These are phyloP conservation scores for Panicum virgatum DNA, from an alignment of 202 grass and related monocot genomes.

Conservation along the genomic window DNA sequence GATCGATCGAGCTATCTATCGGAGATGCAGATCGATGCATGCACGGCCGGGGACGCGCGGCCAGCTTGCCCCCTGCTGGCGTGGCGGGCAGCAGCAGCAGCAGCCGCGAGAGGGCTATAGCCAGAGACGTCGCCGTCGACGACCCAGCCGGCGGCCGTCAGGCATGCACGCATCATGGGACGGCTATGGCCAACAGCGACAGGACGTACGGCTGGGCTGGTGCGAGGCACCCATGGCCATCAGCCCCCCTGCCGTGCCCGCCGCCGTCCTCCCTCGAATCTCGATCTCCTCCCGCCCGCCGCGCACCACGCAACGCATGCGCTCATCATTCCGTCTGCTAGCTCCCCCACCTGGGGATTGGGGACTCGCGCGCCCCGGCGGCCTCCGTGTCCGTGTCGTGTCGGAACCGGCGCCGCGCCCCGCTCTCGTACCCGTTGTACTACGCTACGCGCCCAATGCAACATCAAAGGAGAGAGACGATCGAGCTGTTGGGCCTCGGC, in stretches of 20 bases:
- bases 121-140: neutral
- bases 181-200: slow-evolving; percentile 31
- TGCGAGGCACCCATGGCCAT: no score
- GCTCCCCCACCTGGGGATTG: slow-evolving; percentile 31
- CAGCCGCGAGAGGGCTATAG: neutral
- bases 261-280: neutral
- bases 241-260: neutral
- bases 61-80: no score
- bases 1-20: neutral
- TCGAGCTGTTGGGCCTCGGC: neutral
- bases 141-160: no score
- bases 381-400: neutral
- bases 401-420: neutral
- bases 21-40: neutral
- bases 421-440: no score
- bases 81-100: neutral
- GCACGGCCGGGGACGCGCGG: neutral
- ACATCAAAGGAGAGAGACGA: neutral
- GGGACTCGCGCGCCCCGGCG: neutral
- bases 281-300: neutral
- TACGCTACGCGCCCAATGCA: no score
- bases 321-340: slow-evolving; percentile 36
- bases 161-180: slow-evolving; percentile 1
- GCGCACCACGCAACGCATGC: slow-evolving; percentile 27
- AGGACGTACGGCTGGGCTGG: slow-evolving; percentile 13